Percentiles rank a stretch among this genome's conserved stretches.
phyloP scores from a whole-genome alignment of 805 yeast genomes.

The Torulaspora microellipsoides region DNA sequence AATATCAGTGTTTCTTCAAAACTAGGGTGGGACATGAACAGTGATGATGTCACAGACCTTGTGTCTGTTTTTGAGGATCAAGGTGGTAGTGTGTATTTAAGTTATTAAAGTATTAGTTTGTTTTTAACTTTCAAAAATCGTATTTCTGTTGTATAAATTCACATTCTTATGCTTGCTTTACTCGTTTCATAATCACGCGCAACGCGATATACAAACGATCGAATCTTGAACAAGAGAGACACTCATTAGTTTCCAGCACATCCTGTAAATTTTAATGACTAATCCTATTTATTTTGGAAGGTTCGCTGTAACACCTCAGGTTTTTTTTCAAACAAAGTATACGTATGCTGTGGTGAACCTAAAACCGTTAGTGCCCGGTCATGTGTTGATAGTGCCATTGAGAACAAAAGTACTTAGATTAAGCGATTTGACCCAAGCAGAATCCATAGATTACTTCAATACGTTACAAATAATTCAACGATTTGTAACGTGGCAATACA shows the following conservation, averaged over 20 bases:
- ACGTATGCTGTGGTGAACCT: conserved; percentile 86
- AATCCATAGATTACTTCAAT: conserved; percentile 69
- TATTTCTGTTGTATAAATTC: no score
- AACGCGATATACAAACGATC: no score
- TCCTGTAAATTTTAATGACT: conserved; percentile 1
- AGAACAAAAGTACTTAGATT: conserved; percentile 57
- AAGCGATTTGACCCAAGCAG: conserved; percentile 66
- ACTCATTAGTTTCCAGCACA: no score
- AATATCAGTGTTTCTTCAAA: conserved; percentile 65
- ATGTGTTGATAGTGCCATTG: conserved; percentile 82
- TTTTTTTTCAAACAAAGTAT: conserved; percentile 45
- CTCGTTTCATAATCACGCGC: no score
- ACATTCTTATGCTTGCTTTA: no score
- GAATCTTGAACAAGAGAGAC: no score
- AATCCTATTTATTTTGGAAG: conserved; percentile 30
- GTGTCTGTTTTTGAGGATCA: conserved; percentile 67
- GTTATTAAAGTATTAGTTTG: conserved; percentile 24
- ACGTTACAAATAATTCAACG: conserved; percentile 67
- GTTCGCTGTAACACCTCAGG: conserved; percentile 35
- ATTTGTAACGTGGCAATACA: conserved; percentile 60
- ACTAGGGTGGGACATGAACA: conserved; percentile 78
- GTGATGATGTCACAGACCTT: conserved; percentile 58
- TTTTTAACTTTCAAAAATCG: no score
- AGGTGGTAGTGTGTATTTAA: conserved; percentile 69
- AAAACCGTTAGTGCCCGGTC: conserved; percentile 92